Conservation (phyloP, 768 basidiomycete species). For the Termitomyces sp. region DNA sequence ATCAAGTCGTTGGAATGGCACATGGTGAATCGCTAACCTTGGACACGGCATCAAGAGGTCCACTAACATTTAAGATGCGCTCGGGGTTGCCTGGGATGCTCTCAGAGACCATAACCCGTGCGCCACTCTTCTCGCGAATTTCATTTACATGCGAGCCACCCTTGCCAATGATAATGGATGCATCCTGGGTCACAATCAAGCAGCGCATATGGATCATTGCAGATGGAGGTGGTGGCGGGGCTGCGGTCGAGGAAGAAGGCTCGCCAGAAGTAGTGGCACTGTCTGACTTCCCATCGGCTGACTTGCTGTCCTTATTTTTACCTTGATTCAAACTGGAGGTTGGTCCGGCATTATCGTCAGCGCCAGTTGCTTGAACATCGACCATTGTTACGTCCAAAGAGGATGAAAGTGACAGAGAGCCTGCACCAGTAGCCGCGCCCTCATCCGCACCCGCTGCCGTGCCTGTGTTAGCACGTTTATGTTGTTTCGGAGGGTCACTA, state of each 20-base stretch:
- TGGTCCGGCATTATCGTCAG: conserved; percentile 57
- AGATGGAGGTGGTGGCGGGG: conserved; percentile 50
- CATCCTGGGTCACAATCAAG: conserved; percentile 98
- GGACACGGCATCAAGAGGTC: conserved; percentile 95
- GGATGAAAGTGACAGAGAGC: conserved; percentile 20
- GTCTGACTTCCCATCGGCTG: conserved; percentile 32
- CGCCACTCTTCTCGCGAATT: conserved; percentile 96
- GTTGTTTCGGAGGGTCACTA: conserved; percentile 70
- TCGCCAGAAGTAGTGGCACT: conserved; percentile 44
- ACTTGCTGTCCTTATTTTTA: conserved; percentile 35
- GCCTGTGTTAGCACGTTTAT: conserved; percentile 84
- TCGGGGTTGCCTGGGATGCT: conserved; percentile 99
- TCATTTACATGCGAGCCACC: conserved; percentile 96
- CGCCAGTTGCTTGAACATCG: conserved; percentile 45
- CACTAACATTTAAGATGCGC: conserved; percentile 94
- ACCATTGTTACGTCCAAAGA: conserved; percentile 62
- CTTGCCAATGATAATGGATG: conserved; percentile 98
- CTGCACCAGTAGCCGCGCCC: conserved; percentile 43
- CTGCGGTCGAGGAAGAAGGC: conserved; percentile 42
- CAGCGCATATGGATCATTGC: conserved; percentile 96
- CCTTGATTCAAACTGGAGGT: conserved; percentile 40
- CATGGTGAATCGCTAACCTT: conserved; percentile 55
- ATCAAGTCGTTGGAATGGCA: not conserved
- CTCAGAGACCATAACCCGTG: conserved; percentile 95
- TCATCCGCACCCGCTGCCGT: conserved; percentile 58